These are phyloP conservation scores for Bretziella fagacearum DNA, from an alignment of 2,329 filamentous ascomycete species.

Conservation along the genomic window DNA sequence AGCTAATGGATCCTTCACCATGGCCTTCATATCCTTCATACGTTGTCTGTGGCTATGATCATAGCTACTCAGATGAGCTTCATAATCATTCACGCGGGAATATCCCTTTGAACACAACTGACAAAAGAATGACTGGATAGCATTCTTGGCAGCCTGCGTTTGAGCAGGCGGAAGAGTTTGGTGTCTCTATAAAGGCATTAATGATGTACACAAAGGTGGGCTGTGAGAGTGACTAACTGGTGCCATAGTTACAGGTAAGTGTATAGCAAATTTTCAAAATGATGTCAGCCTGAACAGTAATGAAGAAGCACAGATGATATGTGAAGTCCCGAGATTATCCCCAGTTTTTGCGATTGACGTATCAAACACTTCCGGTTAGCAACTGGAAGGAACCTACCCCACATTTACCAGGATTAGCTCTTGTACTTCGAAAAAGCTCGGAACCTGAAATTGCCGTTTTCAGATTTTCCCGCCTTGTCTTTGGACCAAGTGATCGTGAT, in stretches of 20 bases:
- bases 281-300: too few relatives aligned
- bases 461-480: too few relatives aligned
- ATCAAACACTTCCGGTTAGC: too few relatives aligned
- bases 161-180: conserved; percentile 42
- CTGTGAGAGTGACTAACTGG: conserved; percentile 1
- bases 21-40: conserved; percentile 72
- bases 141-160: conserved; percentile 52
- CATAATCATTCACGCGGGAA: conserved; percentile 86
- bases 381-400: too few relatives aligned
- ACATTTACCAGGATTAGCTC: too few relatives aligned
- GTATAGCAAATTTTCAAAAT: too few relatives aligned
- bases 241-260: neutral
- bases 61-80: conserved; percentile 84
- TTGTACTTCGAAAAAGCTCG: too few relatives aligned
- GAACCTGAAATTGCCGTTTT: too few relatives aligned
- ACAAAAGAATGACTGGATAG: conserved; percentile 67
- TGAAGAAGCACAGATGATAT: too few relatives aligned
- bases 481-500: neutral
- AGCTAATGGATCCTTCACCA: conserved; percentile 54
- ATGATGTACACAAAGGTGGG: neutral
- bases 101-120: conserved; percentile 88
- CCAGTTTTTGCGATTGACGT: too few relatives aligned
- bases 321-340: too few relatives aligned
- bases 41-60: conserved; percentile 91
- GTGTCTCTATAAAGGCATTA: conserved; percentile 27